Percentiles rank a stretch among this genome's conserved stretches.
Evolutionary conservation across 169 alveolate species (phyloP).

Genomic region (Perkinsus olseni): DNA sequence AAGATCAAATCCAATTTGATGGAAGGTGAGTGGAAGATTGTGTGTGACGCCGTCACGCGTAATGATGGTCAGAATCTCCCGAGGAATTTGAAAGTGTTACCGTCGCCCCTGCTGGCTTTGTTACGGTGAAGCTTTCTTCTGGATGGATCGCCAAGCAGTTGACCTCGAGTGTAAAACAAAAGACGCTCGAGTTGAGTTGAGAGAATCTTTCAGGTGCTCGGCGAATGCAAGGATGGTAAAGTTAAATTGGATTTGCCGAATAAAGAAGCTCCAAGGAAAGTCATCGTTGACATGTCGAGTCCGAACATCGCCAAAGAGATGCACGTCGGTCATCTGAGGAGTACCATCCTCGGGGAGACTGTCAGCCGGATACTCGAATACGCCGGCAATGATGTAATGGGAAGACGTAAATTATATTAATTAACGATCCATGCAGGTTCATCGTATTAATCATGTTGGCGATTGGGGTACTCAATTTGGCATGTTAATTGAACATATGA

Average conservation of each 20-base stretch:
- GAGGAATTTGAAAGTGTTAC: constrained; percentile 43
- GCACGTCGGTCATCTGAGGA: constrained; percentile 99
- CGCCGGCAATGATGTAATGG: constrained; percentile 49
- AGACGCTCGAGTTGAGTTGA: constrained; percentile 30
- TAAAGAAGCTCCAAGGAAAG: constrained; percentile 29
- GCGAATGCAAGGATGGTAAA: constrained; percentile 11
- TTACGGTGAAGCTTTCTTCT: constrained; percentile 37
- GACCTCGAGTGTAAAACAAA: constrained; percentile 18
- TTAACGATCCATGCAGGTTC: constrained; percentile 62
- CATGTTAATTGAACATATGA: constrained; percentile 87
- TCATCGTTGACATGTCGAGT: constrained; percentile 94
- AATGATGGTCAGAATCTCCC: constrained; percentile 14
- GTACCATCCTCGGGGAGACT: constrained; percentile 95
- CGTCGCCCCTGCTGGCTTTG: constrained; percentile 66
- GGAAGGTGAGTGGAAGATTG: constrained; percentile 39
- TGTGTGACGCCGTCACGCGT: too few relatives aligned
- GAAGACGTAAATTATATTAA: too few relatives aligned
- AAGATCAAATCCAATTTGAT: constrained; percentile 47
- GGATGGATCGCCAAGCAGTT: constrained; percentile 36
- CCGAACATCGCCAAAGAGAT: constrained; percentile 99
- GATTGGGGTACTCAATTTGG: constrained; percentile 99
- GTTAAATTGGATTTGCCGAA: constrained; percentile 2
- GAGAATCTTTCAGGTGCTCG: constrained; percentile 18
- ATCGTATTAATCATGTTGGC: constrained; percentile 89
- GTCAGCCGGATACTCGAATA: constrained; percentile 82